phyloP scores from a whole-genome alignment of 2,329 filamentous ascomycete species.

The Fusarium protoensiforme region DNA sequence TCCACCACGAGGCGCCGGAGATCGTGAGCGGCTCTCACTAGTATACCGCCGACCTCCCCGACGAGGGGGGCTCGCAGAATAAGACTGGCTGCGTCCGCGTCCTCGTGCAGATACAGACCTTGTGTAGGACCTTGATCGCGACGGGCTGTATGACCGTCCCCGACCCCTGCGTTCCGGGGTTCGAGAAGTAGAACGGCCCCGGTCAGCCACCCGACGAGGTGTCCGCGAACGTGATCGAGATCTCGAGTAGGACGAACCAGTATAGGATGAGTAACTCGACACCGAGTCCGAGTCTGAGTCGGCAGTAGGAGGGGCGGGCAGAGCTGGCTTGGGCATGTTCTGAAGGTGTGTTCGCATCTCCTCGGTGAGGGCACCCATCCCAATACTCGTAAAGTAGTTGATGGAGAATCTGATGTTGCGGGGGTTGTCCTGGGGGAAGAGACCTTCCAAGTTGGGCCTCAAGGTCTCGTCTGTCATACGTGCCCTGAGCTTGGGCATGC shows the following conservation, averaged over 20 bases:
- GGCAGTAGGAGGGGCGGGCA: conserved; percentile 70
- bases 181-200: conserved; percentile 45
- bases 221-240: conserved; percentile 60
- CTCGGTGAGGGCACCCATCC: conserved; percentile 94
- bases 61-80: conserved; percentile 47
- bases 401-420: conserved; percentile 96
- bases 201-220: conserved; percentile 38
- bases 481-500: conserved; percentile 81
- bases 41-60: conserved; percentile 37
- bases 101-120: conserved; percentile 50
- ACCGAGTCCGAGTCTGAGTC: conserved; percentile 77
- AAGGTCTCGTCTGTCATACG: conserved; percentile 83
- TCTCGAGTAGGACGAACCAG: conserved; percentile 68
- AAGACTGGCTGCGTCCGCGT: conserved; percentile 38
- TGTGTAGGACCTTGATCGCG: conserved; percentile 59
- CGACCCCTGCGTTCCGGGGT: conserved; percentile 42
- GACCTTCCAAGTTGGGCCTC: conserved; percentile 80
- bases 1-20: conserved; percentile 43
- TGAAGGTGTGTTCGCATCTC: conserved; percentile 92
- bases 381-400: conserved; percentile 99
- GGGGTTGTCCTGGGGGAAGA: conserved; percentile 91
- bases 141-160: conserved; percentile 42
- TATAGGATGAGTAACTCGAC: conserved; percentile 83
- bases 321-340: conserved; percentile 86
- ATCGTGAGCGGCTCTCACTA: conserved; percentile 44